Evolutionary conservation across 2,329 filamentous ascomycete genomes (phyloP).

Genomic region (Phyllosticta paracitricarpa): DNA sequence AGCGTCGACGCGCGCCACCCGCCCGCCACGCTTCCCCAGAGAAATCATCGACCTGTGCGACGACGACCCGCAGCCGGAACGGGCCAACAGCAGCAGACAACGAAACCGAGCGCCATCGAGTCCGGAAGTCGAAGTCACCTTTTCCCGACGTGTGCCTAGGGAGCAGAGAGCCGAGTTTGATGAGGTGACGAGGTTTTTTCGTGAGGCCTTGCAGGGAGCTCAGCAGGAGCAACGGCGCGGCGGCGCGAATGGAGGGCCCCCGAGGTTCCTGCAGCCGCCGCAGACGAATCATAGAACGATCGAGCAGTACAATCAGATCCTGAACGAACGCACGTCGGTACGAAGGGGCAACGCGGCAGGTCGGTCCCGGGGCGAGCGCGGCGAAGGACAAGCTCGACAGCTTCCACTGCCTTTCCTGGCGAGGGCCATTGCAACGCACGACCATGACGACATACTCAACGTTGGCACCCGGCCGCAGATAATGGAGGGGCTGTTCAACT

Average conservation of each 20-base stretch:
- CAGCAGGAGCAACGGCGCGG: not conserved
- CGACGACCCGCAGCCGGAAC: conserved; percentile 18
- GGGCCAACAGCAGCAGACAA: conserved; percentile 14
- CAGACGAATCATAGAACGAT: not conserved
- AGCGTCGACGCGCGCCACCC: conserved; percentile 21
- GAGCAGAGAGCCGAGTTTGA: too few relatives aligned
- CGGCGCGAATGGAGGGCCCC: conserved; percentile 1
- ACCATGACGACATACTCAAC: conserved; percentile 3
- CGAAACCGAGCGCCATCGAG: conserved; percentile 18
- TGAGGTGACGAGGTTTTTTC: too few relatives aligned
- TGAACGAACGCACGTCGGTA: conserved; percentile 6
- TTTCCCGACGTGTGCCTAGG: conserved; percentile 2
- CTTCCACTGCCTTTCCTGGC: not conserved
- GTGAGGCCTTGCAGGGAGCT: not conserved
- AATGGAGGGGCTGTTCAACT: conserved; percentile 23
- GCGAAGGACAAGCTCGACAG: too few relatives aligned
- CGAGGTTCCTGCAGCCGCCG: conserved; percentile 1
- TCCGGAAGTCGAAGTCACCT: conserved; percentile 43
- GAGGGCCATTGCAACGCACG: not conserved
- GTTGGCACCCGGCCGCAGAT: not conserved
- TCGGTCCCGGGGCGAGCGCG: not conserved
- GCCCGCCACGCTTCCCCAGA: conserved; percentile 32
- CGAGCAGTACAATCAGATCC: not conserved
- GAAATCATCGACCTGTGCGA: conserved; percentile 36
- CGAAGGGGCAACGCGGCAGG: conserved; percentile 1